Percentiles rank a stretch among this genome's conserved stretches.
Conservation (phyloP, 1,139 yeast species). For the Diutina ranongensis region DNA sequence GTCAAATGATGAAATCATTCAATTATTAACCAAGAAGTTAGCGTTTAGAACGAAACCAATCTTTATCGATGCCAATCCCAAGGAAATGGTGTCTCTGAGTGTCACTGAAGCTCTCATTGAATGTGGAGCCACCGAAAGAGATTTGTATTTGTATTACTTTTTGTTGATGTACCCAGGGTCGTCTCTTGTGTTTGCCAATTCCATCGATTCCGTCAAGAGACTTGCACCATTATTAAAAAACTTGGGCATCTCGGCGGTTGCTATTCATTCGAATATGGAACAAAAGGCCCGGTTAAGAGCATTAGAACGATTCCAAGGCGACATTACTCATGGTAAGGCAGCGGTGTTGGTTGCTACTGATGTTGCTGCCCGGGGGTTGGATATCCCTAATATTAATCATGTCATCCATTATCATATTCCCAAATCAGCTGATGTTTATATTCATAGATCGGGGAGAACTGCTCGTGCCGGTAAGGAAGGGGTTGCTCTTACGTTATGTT, state of each 20-base stretch:
- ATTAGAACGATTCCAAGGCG: slow-evolving; percentile 51
- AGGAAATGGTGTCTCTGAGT: slow-evolving; percentile 62
- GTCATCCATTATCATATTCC: slow-evolving; percentile 96
- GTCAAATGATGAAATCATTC: slow-evolving; percentile 43
- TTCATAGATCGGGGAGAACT: slow-evolving; percentile 96
- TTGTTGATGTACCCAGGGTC: slow-evolving; percentile 79
- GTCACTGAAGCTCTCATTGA: slow-evolving; percentile 83
- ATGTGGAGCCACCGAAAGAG: slow-evolving; percentile 86
- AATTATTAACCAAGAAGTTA: slow-evolving; percentile 44
- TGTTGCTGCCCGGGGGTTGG: slow-evolving; percentile 97
- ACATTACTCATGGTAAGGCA: slow-evolving; percentile 24
- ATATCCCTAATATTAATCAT: slow-evolving; percentile 83
- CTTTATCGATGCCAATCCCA: slow-evolving; percentile 80
- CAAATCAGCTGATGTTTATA: slow-evolving; percentile 85
- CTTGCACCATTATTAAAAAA: slow-evolving; percentile 64
- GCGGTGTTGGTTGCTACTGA: slow-evolving; percentile 87
- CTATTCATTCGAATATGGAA: slow-evolving; percentile 88
- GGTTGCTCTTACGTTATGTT: slow-evolving; percentile 83
- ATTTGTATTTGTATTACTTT: slow-evolving; percentile 81
- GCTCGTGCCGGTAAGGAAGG: slow-evolving; percentile 95
- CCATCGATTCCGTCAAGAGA: slow-evolving; percentile 87
- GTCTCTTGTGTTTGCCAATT: slow-evolving; percentile 84
- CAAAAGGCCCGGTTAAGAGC: slow-evolving; percentile 87
- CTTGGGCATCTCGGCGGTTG: slow-evolving; percentile 61
- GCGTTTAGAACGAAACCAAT: slow-evolving; percentile 50